A percentile compares a stretch with the other conserved stretches of the same genome.
Conservation (phyloP, 2,329 filamentous ascomycete species). For the Helotiales sp. region DNA sequence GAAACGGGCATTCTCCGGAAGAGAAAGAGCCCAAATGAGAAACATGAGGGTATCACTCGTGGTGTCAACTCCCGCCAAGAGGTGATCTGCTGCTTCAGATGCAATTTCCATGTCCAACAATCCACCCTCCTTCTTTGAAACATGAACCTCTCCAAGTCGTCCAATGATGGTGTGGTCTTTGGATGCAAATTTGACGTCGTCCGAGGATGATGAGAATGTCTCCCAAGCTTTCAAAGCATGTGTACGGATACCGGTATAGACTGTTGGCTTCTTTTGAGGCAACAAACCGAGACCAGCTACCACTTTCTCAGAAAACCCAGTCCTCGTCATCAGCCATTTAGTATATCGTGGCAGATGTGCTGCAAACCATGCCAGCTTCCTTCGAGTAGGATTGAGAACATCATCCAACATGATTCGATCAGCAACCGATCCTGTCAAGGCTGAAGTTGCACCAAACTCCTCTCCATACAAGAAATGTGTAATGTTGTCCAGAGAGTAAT, state of each 20-base stretch:
- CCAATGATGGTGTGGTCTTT: slow-evolving; percentile 38
- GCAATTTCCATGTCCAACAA: slow-evolving; percentile 48
- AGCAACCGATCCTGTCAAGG: slow-evolving; percentile 39
- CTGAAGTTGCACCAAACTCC: slow-evolving; percentile 42
- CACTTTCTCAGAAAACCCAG: slow-evolving; percentile 38
- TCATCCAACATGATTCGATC: slow-evolving; percentile 47
- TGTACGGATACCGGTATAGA: slow-evolving; percentile 50
- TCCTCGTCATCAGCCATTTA: slow-evolving; percentile 48
- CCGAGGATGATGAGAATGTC: slow-evolving; percentile 12
- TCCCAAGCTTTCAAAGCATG: slow-evolving; percentile 39
- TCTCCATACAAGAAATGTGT: slow-evolving; percentile 52
- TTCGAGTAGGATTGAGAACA: slow-evolving; percentile 47
- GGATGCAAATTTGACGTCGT: slow-evolving; percentile 9
- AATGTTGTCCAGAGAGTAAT: slow-evolving; percentile 53
- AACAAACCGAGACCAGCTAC: slow-evolving; percentile 39
- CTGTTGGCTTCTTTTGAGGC: slow-evolving; percentile 50
- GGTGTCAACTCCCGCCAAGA: slow-evolving; percentile 54
- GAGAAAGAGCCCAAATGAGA: slow-evolving; percentile 49
- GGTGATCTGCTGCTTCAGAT: slow-evolving; percentile 53
- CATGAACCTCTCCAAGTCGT: slow-evolving; percentile 39
- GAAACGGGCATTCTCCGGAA: slow-evolving; percentile 40
- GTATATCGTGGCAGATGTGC: slow-evolving; percentile 47
- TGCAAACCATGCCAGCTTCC: slow-evolving; percentile 49
- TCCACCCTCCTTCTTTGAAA: slow-evolving; percentile 27
- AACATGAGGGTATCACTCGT: slow-evolving; percentile 54